Percentiles rank a stretch among this genome's conserved stretches.
These are phyloP conservation scores for Carpinus viminea DNA, from an alignment of 306 rosid genomes.

Conservation along the genomic window DNA sequence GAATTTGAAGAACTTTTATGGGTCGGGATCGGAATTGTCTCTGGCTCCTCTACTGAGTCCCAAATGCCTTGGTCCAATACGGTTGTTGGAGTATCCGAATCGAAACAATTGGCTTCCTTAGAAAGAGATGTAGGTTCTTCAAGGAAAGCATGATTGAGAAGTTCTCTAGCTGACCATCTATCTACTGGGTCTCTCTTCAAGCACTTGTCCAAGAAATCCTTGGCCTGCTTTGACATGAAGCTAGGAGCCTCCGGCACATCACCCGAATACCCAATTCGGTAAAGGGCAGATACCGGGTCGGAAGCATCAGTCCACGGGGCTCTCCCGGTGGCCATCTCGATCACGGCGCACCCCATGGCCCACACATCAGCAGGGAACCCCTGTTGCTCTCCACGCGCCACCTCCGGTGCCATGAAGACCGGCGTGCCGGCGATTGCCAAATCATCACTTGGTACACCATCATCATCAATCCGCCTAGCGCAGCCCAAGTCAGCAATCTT, in stretches of 20 bases:
- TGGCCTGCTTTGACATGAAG: constrained; percentile 59
- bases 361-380: constrained; percentile 81
- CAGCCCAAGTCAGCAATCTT: constrained; percentile 91
- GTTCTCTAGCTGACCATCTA: constrained; percentile 72
- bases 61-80: constrained; percentile 57
- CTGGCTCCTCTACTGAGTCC: constrained; percentile 41
- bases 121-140: constrained; percentile 9
- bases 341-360: constrained; percentile 82
- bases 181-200: constrained; percentile 54
- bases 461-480: constrained; percentile 38
- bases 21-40: constrained; percentile 28
- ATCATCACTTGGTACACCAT: neutral
- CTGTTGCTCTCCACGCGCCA: constrained; percentile 85
- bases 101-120: constrained; percentile 14
- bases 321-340: constrained; percentile 82
- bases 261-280: constrained; percentile 56
- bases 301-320: constrained; percentile 51
- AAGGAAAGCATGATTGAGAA: constrained; percentile 65
- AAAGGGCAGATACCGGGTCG: constrained; percentile 61
- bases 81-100: constrained; percentile 57
- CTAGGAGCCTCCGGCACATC: constrained; percentile 64
- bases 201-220: constrained; percentile 72
- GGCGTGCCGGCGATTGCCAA: constrained; percentile 65
- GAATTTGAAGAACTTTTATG: constrained; percentile 20
- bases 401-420: constrained; percentile 91